Percentiles rank a stretch among this genome's conserved stretches.
Evolutionary conservation across 2,329 filamentous ascomycete species (phyloP).

Genomic region (Diaporthe caulivora): DNA sequence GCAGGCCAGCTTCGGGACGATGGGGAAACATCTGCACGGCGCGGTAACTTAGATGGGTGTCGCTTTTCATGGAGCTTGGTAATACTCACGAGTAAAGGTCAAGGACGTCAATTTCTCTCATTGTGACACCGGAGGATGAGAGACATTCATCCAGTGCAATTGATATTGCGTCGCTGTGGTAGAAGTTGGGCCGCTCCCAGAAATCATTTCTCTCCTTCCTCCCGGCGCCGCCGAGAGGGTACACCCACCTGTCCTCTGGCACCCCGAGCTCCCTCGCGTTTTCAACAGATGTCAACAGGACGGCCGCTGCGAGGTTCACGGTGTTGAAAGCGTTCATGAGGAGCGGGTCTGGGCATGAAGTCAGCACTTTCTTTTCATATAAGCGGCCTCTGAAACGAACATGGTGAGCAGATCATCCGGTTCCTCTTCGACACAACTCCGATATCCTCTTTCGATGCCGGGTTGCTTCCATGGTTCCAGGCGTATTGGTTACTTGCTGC

Average conservation of each 20-base stretch:
- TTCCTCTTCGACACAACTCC: conserved; percentile 67
- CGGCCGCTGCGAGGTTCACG: conserved; percentile 73
- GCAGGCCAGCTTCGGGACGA: conserved; percentile 76
- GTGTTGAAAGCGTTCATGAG: conserved; percentile 81
- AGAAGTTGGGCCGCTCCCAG: conserved; percentile 71
- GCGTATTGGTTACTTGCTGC: conserved; percentile 65
- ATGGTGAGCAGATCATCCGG: conserved; percentile 77
- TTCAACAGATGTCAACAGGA: conserved; percentile 69
- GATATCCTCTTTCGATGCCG: conserved; percentile 63
- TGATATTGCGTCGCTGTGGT: conserved; percentile 69
- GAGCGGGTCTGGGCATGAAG: conserved; percentile 64
- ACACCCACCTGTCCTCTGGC: conserved; percentile 70
- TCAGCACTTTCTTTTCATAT: background rate
- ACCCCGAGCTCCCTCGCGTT: conserved; percentile 67
- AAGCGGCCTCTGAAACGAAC: conserved; percentile 54
- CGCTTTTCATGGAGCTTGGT: conserved; percentile 15
- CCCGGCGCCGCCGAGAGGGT: conserved; percentile 73
- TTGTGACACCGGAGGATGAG: conserved; percentile 57
- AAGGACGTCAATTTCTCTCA: conserved; percentile 68
- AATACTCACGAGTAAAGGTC: conserved; percentile 72
- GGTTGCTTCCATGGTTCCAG: conserved; percentile 66
- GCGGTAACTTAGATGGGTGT: background rate
- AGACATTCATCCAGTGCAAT: conserved; percentile 68
- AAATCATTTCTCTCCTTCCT: conserved; percentile 70
- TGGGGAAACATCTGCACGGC: conserved; percentile 72